Conservation (phyloP, 2,329 filamentous ascomycete species). For the Paecilomyces fulvus region DNA sequence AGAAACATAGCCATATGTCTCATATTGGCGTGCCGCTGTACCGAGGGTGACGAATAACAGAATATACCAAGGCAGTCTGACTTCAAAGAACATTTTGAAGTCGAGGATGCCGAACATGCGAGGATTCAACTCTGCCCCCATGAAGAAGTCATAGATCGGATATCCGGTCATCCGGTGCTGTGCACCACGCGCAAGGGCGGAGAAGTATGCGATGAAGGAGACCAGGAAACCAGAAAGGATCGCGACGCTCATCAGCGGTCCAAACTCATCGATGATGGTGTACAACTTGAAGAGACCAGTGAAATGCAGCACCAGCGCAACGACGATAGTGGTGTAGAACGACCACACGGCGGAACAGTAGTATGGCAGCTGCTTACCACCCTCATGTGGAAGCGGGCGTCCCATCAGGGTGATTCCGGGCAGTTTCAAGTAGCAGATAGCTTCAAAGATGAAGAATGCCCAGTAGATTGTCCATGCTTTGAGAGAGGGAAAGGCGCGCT, state of each 20-base stretch:
- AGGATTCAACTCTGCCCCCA: conserved; percentile 80
- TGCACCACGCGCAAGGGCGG: conserved; percentile 68
- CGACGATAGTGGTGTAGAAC: conserved; percentile 74
- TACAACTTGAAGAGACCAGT: conserved; percentile 81
- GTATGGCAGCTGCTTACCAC: conserved; percentile 80
- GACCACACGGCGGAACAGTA: conserved; percentile 87
- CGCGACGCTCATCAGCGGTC: conserved; percentile 82
- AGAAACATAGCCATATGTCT: conserved; percentile 75
- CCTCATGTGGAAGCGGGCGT: conserved; percentile 74
- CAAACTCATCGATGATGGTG: conserved; percentile 90
- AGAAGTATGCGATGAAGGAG: conserved; percentile 75
- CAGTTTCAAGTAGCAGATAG: conserved; percentile 69
- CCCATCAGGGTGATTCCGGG: conserved; percentile 84
- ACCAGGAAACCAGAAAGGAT: conserved; percentile 85
- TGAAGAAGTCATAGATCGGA: conserved; percentile 80
- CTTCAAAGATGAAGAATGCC: conserved; percentile 82
- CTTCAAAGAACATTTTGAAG: conserved; percentile 95
- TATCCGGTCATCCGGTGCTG: conserved; percentile 88
- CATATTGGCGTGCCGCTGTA: conserved; percentile 72
- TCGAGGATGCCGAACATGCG: conserved; percentile 76
- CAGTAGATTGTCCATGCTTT: conserved; percentile 93
- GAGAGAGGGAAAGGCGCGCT: conserved; percentile 71
- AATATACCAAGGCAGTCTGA: conserved; percentile 87
- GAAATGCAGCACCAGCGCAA: conserved; percentile 66
- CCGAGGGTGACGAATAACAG: conserved; percentile 70